A percentile compares a stretch with the other conserved stretches of the same genome.
Conservation (phyloP, 2,329 filamentous ascomycete genomes). For the Cladophialophora exuberans region DNA sequence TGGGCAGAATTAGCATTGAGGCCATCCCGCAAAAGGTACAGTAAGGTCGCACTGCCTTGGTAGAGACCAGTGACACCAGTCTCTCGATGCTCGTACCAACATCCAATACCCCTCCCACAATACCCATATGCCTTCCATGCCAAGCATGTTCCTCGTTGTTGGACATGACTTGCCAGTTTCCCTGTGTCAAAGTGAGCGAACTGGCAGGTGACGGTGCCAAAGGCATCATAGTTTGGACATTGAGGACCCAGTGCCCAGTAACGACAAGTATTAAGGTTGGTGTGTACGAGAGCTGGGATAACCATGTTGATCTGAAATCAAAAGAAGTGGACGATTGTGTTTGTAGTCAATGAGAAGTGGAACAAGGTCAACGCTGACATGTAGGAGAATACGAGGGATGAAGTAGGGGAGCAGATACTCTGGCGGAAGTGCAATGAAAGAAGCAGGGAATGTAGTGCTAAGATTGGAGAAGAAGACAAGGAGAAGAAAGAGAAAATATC, state of each 20-base stretch:
- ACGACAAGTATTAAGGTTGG: conserved; percentile 26
- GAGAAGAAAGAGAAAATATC: not conserved
- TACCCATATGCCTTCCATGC: conserved; percentile 19
- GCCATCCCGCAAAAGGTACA: not conserved
- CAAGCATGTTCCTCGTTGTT: conserved; percentile 33
- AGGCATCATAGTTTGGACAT: conserved; percentile 28
- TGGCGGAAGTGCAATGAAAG: not conserved
- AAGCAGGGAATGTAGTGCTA: no score
- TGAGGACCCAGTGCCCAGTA: conserved; percentile 32
- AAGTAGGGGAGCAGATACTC: not conserved
- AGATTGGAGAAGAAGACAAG: not conserved
- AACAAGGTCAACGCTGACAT: not conserved
- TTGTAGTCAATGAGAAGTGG: not conserved
- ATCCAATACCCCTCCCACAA: conserved; percentile 22
- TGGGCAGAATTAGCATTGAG: conserved; percentile 12
- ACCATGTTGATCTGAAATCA: not conserved
- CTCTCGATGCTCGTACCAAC: conserved; percentile 32
- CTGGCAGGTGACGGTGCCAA: conserved; percentile 15
- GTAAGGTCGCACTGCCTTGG: conserved; percentile 26
- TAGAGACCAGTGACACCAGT: conserved; percentile 31
- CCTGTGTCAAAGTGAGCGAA: conserved; percentile 33
- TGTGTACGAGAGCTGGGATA: not conserved
- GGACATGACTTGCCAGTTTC: conserved; percentile 17
- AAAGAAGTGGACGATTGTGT: no score
- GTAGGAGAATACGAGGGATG: not conserved